phyloP scores from a whole-genome alignment of 164 flowering plant genomes.

The Magnolia kwangsiensis region DNA sequence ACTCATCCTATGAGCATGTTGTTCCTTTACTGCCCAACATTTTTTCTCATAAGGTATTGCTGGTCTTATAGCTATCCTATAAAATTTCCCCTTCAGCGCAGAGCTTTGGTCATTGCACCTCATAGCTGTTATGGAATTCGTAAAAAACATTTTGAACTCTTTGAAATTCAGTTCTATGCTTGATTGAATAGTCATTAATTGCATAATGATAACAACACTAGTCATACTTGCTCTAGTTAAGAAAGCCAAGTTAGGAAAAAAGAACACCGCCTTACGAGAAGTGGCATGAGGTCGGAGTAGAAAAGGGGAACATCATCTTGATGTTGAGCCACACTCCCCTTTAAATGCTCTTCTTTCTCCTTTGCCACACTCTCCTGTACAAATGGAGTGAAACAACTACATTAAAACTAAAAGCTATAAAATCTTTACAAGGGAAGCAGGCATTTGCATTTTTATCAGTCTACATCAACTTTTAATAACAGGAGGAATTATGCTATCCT shows the following conservation, averaged over 20 bases:
- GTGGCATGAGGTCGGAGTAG: slow-evolving; percentile 92
- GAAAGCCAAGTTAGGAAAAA: background rate
- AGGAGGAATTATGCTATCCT: too few species aligned
- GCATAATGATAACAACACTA: background rate
- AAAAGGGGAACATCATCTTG: slow-evolving; percentile 79
- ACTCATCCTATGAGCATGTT: too few species aligned
- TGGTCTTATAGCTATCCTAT: too few species aligned
- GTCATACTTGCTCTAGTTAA: background rate
- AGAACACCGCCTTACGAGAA: slow-evolving; percentile 56
- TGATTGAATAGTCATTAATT: background rate
- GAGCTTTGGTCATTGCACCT: background rate
- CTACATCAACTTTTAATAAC: too few species aligned
- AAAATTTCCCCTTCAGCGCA: background rate
- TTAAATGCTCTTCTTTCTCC: slow-evolving; percentile 61
- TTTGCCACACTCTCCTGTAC: slow-evolving; percentile 69
- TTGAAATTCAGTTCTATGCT: background rate
- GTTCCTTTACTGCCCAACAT: too few species aligned
- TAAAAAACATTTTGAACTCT: background rate
- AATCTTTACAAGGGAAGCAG: too few species aligned
- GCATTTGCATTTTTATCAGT: too few species aligned
- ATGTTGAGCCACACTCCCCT: slow-evolving; percentile 15
- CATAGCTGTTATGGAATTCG: background rate
- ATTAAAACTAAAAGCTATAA: too few species aligned
- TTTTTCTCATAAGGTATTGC: too few species aligned
- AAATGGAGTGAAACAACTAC: background rate